Percentiles rank a stretch among this genome's conserved stretches.
Conservation (phyloP, 768 basidiomycete genomes). For the Phaffia tasmanica region DNA sequence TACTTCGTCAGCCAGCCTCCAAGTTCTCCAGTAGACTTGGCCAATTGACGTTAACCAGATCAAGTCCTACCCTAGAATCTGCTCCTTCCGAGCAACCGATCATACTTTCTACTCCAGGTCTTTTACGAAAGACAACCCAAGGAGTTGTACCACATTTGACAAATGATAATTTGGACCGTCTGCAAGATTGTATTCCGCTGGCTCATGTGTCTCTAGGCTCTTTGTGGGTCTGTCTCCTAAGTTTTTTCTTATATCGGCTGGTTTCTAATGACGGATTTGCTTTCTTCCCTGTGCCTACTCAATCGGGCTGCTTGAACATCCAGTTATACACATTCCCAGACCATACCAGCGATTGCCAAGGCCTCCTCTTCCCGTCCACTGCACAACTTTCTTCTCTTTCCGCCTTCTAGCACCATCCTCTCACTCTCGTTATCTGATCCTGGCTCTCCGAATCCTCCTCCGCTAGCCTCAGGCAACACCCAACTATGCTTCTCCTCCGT, state of each 20-base stretch:
- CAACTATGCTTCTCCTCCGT: background rate
- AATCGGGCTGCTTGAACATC: background rate
- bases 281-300: background rate
- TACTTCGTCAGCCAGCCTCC: too few relatives aligned
- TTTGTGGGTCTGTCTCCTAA: background rate
- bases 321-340: background rate
- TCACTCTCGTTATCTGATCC: conserved; percentile 11
- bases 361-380: background rate
- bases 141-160: background rate
- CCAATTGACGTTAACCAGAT: too few relatives aligned
- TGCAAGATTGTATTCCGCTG: background rate
- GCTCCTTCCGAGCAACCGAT: too few relatives aligned
- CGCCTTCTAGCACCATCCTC: conserved; percentile 1
- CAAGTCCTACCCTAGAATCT: too few relatives aligned
- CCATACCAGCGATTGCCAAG: background rate
- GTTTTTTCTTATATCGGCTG: background rate
- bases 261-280: background rate
- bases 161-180: background rate
- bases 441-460: background rate
- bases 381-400: background rate
- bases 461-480: background rate
- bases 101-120: conserved; percentile 1
- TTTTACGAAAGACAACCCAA: background rate
- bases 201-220: conserved; percentile 3
- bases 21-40: too few relatives aligned